Conservation (phyloP, 371 early-diverging fungal species). For the Parasitella parasitica region DNA sequence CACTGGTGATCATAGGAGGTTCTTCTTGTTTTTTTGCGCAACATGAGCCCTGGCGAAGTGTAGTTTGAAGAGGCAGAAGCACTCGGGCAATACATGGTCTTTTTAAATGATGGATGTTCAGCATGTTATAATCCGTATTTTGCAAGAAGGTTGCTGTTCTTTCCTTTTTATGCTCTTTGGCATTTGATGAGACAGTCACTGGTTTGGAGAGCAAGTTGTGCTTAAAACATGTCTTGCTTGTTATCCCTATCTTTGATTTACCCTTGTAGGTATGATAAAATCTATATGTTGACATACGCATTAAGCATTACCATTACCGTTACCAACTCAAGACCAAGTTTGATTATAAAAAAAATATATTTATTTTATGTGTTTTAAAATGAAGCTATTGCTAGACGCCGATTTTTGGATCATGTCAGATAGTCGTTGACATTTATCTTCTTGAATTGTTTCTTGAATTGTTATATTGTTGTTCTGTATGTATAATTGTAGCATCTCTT, state of each 20-base stretch:
- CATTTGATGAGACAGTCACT: neutral
- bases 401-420: neutral
- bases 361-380: no score
- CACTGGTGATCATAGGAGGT: neutral
- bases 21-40: neutral
- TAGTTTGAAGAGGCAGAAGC: neutral
- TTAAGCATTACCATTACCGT: no score
- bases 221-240: neutral
- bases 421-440: neutral
- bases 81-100: neutral
- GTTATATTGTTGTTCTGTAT: conserved; percentile 4
- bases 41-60: neutral
- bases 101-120: neutral
- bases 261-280: no score
- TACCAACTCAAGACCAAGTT: no score
- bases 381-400: neutral
- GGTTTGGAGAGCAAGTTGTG: neutral
- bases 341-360: no score
- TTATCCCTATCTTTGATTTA: no score
- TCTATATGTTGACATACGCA: no score
- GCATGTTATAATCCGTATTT: neutral
- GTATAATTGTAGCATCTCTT: conserved; percentile 21
- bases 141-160: no score
- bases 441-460: neutral
- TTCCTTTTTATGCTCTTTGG: no score